Evolutionary conservation across 2,329 filamentous ascomycete genomes (phyloP), one percentile per base, ranked within the genome.

Genomic region (Colletotrichum sp.): DNA sequence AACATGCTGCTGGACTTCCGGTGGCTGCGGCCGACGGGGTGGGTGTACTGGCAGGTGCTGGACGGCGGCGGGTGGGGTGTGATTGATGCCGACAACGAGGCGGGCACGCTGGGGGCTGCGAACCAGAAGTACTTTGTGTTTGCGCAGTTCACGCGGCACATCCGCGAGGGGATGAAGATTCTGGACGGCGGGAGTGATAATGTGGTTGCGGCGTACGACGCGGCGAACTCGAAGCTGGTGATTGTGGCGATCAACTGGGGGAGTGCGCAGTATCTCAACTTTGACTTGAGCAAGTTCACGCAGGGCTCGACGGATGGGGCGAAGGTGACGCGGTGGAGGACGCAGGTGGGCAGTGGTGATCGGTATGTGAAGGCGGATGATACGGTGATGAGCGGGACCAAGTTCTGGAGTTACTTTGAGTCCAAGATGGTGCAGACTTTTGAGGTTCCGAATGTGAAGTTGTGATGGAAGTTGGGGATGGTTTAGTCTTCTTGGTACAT

Each of bases 41-140:
- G 86, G 86, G 82, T 85, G n/a, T 87, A 86, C 79, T 87, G 86
- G 85, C 86, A 87, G 78, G 83, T 82, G 7, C 77, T 87, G 16
- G 86, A 87, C 72, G 82, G 81, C 12, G 79, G 81, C 13, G 85
- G 85, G 16, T 87, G 85, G 86, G 86, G 86, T 0, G 77, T 87
- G 8, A 80, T 87, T 63, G 82, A 84, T 15, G 86, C 81, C 4
- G 82, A 86, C 76, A 86, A 86, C 71, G 81, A 84, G 7, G 79
- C 78, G 3, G 78, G 77, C 57, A 81, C 80, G 5, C 73, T 87
- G 13, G 80, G 80, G 1, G 67, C 75, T 0, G 81, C 80, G 24
- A 82, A 77, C 30, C 83, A 84, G 34, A 87, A 87, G 77, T 87
- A 86, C 79, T 87, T 81, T 72, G 81, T 83, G 5, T 79, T 87